Evolutionary conservation across 306 rosid species (phyloP).

Genomic region (Acacia acuminata): DNA sequence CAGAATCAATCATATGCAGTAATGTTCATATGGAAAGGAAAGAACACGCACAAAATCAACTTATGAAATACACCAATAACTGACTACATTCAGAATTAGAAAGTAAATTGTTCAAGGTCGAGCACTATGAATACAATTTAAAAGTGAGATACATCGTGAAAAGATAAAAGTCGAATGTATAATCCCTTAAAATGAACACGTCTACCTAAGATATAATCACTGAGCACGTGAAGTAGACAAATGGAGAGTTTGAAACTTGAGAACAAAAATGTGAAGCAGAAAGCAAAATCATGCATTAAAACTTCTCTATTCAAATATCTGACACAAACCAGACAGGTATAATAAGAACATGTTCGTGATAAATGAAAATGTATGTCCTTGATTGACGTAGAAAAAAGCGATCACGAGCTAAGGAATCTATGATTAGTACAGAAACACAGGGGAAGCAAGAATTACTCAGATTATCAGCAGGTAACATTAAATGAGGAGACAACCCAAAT

Average conservation of each 20-base stretch:
- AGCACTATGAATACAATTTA: background rate
- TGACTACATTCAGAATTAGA: background rate
- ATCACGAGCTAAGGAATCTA: background rate
- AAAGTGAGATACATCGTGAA: constrained; percentile 7
- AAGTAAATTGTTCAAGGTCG: background rate
- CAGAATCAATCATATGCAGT: background rate
- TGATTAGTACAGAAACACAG: background rate
- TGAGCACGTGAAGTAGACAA: background rate
- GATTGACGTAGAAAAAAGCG: background rate
- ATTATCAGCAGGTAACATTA: background rate
- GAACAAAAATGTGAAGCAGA: background rate
- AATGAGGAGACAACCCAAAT: background rate
- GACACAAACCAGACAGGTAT: background rate
- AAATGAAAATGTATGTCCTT: constrained; percentile 14
- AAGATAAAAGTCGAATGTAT: background rate
- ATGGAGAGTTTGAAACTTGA: background rate
- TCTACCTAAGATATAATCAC: background rate
- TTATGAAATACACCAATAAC: background rate
- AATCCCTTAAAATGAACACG: background rate
- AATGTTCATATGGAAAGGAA: background rate
- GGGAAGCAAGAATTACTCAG: background rate
- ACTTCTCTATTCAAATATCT: background rate
- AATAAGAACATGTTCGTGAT: background rate
- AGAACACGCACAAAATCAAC: background rate
- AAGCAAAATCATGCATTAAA: background rate